Percentiles rank a stretch among this genome's conserved stretches.
Conservation (phyloP, 768 basidiomycete species). For the Naganishia onofrii region DNA sequence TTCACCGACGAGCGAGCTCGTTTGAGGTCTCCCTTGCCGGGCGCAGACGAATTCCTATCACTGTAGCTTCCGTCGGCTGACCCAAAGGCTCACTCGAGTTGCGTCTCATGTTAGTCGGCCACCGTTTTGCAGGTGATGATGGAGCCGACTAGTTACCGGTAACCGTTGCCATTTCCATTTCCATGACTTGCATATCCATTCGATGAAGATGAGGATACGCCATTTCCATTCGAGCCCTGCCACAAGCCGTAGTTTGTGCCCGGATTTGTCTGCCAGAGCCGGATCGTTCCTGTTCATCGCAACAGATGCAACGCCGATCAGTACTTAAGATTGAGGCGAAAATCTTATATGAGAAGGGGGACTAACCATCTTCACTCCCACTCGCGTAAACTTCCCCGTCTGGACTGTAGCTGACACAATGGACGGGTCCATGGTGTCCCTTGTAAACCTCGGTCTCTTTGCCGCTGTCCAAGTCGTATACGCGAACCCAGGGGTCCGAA, state of each 20-base stretch:
- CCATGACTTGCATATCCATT: background rate
- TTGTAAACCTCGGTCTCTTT: constrained; percentile 87
- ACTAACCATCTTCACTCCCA: constrained; percentile 72
- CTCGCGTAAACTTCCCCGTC: constrained; percentile 97
- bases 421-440: constrained; percentile 96
- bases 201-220: background rate
- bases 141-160: background rate
- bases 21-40: no score
- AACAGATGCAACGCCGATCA: constrained; percentile 21
- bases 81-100: no score
- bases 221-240: constrained; percentile 38
- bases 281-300: constrained; percentile 80
- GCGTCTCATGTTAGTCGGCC: background rate
- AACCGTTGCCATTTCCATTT: constrained; percentile 22
- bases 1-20: no score
- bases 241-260: constrained; percentile 86
- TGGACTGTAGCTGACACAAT: constrained; percentile 87
- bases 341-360: no score
- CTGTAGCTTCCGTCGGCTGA: no score
- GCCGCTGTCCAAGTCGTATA: constrained; percentile 79
- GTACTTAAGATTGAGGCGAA: no score
- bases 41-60: no score
- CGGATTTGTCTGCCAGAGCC: constrained; percentile 95
- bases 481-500: constrained; percentile 92
- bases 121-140: background rate